Evolutionary conservation across 352 stramenopile species (phyloP), one percentile per base, ranked within the genome.

Genomic region (Pythium graminicola): DNA sequence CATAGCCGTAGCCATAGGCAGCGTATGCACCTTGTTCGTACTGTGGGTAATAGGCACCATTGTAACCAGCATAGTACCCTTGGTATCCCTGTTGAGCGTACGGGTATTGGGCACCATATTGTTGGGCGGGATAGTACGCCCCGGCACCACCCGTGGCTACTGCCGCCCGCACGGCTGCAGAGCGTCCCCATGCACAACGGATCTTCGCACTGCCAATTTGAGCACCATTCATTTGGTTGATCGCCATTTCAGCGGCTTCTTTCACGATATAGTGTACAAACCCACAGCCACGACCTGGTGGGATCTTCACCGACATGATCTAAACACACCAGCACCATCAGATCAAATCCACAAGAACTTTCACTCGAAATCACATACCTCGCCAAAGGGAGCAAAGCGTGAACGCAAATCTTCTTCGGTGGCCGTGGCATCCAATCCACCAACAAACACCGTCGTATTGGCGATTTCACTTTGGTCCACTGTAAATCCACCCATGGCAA

Each of bases 361-460:
- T 20, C 1, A 19, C 8, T 24, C 7, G 23, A 8, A 27, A 16
- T 27, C 55, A 65, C 79, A 47, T 65, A 89, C 79, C 47, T 92
- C 78, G 26, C 89, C 89, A 26, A 92, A 76, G 14, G 62, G 61
- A 16, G 69, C 64, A 55, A 97, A 97, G 19, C 84, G 79, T 24
- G 76, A 60, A 19, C 83, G 78, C 10, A 97, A 65, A 24, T 96
- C 88, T 4, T 96, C 86, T 24, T 90, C 85, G 2, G 85, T 88
- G 6, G 77, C 81, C 6, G 54, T 76, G 22, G 88, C 68, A 44
- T 93, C 84, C 42, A 97, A 63, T 23, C 87, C 87, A 14, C 89
- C 89, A 6, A 97, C 82, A 72, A 97, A 97, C 17, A 97, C 87
- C 4, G 88, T 97, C 42, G 87, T 96, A 60, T 95, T 96, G 6